These are phyloP conservation scores for Mycena kentingensis DNA, from an alignment of 768 basidiomycete genomes.

Conservation along the genomic window DNA sequence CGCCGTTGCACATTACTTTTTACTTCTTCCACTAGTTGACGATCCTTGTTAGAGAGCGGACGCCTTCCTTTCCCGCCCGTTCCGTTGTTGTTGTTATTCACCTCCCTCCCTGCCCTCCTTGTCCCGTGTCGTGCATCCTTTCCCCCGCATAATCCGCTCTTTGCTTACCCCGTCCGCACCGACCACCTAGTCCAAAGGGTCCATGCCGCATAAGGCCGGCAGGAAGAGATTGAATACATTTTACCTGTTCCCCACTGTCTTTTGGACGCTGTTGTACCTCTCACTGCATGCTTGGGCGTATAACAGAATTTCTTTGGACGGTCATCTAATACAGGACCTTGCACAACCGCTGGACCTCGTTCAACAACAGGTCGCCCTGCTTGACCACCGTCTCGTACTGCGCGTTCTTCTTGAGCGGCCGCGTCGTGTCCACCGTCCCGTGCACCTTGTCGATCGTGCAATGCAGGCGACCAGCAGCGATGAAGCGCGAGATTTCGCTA, in stretches of 20 bases:
- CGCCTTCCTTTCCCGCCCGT: no score
- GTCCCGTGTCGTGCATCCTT: background rate
- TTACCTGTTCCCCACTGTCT: no score
- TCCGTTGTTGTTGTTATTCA: no score
- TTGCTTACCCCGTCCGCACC: background rate
- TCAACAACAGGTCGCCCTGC: constrained; percentile 88
- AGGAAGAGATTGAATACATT: constrained; percentile 2
- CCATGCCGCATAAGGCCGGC: background rate
- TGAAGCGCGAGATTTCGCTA: constrained; percentile 91
- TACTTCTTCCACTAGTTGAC: background rate
- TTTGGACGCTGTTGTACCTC: background rate
- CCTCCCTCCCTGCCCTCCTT: background rate
- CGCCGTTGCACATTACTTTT: no score
- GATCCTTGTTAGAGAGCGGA: background rate
- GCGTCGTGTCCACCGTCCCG: constrained; percentile 89
- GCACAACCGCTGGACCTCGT: constrained; percentile 84
- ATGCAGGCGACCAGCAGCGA: constrained; percentile 81
- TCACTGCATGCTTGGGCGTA: background rate
- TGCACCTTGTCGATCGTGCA: constrained; percentile 94
- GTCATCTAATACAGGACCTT: constrained; percentile 69
- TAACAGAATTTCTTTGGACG: background rate
- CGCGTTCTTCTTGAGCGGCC: constrained; percentile 66
- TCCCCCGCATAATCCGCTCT: background rate
- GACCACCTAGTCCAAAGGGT: background rate
- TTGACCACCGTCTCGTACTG: constrained; percentile 93